A percentile compares a stretch with the other conserved stretches of the same genome.
Evolutionary conservation across 2,329 filamentous ascomycete species (phyloP).

Genomic region (Fonsecaea nubica): DNA sequence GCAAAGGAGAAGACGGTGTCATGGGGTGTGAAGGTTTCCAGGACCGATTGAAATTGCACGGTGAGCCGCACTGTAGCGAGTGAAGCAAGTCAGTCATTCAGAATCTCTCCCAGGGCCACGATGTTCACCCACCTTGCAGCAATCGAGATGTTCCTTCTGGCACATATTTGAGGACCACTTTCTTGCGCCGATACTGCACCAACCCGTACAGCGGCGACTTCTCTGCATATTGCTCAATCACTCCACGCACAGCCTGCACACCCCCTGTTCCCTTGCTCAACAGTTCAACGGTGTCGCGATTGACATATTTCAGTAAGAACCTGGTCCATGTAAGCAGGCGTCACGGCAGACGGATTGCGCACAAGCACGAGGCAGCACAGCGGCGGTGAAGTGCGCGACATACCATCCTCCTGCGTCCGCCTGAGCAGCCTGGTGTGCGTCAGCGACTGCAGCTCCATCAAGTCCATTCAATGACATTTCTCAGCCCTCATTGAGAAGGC

Average conservation of each 20-base stretch:
- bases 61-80: slow-evolving; percentile 75
- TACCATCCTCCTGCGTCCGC: slow-evolving; percentile 94
- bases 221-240: slow-evolving; percentile 79
- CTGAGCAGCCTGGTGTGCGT: slow-evolving; percentile 80
- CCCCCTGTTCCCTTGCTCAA: slow-evolving; percentile 79
- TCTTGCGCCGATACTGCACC: slow-evolving; percentile 84
- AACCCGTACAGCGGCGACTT: slow-evolving; percentile 90
- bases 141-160: slow-evolving; percentile 89
- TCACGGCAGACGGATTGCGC: slow-evolving; percentile 4
- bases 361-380: slow-evolving; percentile 11
- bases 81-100: slow-evolving; percentile 25
- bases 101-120: slow-evolving; percentile 1
- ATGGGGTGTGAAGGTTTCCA: slow-evolving; percentile 78
- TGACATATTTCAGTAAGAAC: slow-evolving; percentile 92
- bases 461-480: slow-evolving; percentile 41
- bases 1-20: slow-evolving; percentile 83
- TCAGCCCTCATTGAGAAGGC: slow-evolving; percentile 45
- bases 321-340: slow-evolving; percentile 56
- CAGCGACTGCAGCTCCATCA: slow-evolving; percentile 66
- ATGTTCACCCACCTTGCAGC: slow-evolving; percentile 75
- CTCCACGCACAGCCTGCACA: slow-evolving; percentile 79
- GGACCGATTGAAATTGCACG: slow-evolving; percentile 68
- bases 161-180: slow-evolving; percentile 89
- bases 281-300: slow-evolving; percentile 85
- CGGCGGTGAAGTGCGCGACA: slow-evolving; percentile 47